Conservation (phyloP, 2,329 filamentous ascomycete species). For the Sporothrix humicola region DNA sequence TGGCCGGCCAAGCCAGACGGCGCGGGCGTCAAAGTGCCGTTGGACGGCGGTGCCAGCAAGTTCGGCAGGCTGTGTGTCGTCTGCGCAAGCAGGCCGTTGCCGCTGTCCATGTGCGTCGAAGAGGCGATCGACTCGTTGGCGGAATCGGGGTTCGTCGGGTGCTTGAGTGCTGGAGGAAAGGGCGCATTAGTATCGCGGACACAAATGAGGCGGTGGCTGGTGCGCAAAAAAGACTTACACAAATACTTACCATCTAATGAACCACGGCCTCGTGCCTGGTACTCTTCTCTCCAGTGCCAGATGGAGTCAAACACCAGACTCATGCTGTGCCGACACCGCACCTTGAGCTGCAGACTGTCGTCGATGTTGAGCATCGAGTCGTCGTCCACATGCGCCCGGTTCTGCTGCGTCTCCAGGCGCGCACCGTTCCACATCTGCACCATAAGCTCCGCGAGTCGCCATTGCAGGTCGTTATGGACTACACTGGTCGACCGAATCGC, state of each 20-base stretch:
- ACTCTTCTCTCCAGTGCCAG: constrained; percentile 85
- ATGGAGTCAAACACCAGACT: constrained; percentile 84
- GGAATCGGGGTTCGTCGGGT: constrained; percentile 84
- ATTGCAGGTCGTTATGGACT: constrained; percentile 77
- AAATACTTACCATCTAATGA: constrained; percentile 69
- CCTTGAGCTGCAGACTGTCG: constrained; percentile 76
- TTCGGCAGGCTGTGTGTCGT: constrained; percentile 56
- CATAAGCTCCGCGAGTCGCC: constrained; percentile 81
- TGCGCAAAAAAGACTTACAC: constrained; percentile 7
- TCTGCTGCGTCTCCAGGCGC: constrained; percentile 55
- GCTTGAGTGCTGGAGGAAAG: constrained; percentile 69
- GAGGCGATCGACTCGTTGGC: constrained; percentile 73
- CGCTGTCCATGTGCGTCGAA: constrained; percentile 68
- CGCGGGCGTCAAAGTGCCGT: constrained; percentile 60
- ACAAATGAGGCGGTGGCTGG: not conserved
- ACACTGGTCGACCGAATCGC: constrained; percentile 76
- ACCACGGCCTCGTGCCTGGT: constrained; percentile 71
- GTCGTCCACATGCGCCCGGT: constrained; percentile 55
- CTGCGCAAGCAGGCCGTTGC: constrained; percentile 59
- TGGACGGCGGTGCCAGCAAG: constrained; percentile 53
- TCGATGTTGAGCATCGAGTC: constrained; percentile 63
- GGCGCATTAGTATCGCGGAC: not conserved
- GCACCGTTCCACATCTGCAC: constrained; percentile 83
- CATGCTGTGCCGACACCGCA: constrained; percentile 85
- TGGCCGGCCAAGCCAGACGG: constrained; percentile 53